Conservation (phyloP, 129 eudicot species). For the Pulicaria dysenterica region DNA sequence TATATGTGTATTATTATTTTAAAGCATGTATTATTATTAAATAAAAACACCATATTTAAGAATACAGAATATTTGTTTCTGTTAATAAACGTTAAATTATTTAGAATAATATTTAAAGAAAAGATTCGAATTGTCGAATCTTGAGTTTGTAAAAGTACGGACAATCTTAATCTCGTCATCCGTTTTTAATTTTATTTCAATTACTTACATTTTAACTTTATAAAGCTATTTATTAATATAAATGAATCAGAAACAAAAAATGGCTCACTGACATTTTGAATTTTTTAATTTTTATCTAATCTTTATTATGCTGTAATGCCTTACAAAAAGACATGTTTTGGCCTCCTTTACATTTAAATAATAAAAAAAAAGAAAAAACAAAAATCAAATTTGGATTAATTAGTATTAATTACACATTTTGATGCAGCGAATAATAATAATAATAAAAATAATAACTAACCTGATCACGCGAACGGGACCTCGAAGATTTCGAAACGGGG, state of each 20-base stretch:
- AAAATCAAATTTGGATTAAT: too few relatives aligned
- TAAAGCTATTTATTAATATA: background rate
- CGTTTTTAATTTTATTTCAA: constrained; percentile 8
- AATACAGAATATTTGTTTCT: background rate
- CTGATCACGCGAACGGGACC: constrained; percentile 39
- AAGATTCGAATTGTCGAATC: constrained; percentile 31
- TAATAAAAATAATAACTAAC: constrained; percentile 25
- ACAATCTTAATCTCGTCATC: constrained; percentile 20
- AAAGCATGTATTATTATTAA: background rate
- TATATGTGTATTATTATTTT: background rate
- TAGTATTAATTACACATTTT: too few relatives aligned
- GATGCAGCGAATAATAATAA: background rate
- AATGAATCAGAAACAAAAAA: background rate
- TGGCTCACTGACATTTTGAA: background rate
- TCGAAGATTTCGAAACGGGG: constrained; percentile 20
- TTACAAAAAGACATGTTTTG: constrained; percentile 23
- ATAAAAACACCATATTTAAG: background rate
- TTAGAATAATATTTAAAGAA: constrained; percentile 1
- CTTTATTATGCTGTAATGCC: background rate
- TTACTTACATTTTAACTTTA: constrained; percentile 10
- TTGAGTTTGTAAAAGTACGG: constrained; percentile 35
- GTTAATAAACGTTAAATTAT: background rate
- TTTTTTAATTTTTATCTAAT: background rate
- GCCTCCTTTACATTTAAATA: constrained; percentile 8
- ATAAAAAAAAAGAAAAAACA: background rate